A percentile compares a stretch with the other conserved stretches of the same genome.
phyloP scores from a whole-genome alignment of 1,139 yeast species.

The Pichia sp. region DNA sequence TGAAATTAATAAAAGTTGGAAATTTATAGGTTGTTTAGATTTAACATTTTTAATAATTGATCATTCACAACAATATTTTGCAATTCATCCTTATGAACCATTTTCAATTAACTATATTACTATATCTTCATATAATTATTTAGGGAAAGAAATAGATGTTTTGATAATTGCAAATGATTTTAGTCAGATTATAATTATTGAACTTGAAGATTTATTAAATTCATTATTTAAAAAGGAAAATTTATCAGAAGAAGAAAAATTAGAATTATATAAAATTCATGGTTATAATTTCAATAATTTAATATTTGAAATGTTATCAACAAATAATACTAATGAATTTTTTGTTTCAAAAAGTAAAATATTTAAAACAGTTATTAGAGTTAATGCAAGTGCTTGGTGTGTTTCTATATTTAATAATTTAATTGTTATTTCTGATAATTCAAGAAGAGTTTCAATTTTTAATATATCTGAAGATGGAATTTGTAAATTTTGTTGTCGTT shows the following conservation, averaged over 20 bases:
- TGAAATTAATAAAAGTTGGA: slow-evolving; percentile 17
- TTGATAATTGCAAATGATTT: slow-evolving; percentile 45
- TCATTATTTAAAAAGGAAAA: neutral
- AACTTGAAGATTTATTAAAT: slow-evolving; percentile 29
- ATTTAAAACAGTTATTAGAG: neutral
- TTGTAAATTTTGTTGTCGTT: no score
- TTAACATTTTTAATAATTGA: slow-evolving; percentile 38
- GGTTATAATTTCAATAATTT: neutral
- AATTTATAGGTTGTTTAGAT: slow-evolving; percentile 6
- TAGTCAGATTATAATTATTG: slow-evolving; percentile 47
- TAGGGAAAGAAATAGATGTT: no score
- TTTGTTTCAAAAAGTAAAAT: neutral
- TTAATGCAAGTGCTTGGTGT: slow-evolving; percentile 55
- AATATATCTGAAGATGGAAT: slow-evolving; percentile 23
- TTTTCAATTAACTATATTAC: slow-evolving; percentile 44
- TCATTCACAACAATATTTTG: slow-evolving; percentile 34
- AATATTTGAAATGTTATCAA: neutral
- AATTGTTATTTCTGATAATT: slow-evolving; percentile 54
- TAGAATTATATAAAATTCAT: neutral
- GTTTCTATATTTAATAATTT: slow-evolving; percentile 41
- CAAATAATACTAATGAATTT: neutral
- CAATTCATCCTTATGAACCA: slow-evolving; percentile 45
- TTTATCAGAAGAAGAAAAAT: neutral
- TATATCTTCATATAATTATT: no score
- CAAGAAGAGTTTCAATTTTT: slow-evolving; percentile 42